Base-by-base conservation (phyloP, 2,329 filamentous ascomycete species). In the Xylaria sp. region DNA sequence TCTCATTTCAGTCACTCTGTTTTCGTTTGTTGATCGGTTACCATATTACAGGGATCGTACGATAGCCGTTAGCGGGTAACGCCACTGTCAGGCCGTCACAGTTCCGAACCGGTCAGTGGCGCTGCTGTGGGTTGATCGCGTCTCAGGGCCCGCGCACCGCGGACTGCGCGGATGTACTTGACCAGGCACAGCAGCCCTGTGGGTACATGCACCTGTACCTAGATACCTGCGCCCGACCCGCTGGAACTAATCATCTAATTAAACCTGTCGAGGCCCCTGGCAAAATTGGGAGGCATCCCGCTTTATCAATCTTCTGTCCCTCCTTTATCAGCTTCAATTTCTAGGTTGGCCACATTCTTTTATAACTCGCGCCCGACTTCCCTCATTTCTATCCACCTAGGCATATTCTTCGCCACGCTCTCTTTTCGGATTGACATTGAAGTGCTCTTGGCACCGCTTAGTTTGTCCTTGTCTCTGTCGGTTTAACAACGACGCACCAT, bases 401-500 rank as follows among this genome's bases (percentile, higher is more conserved):
- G 28, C 7, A 43, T 14, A 46, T 17, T 47, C 46, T 51, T 47
- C 19, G 35, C 15, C 12, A 51, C 51, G 21, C 42, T 28, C 46
- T 28, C 28, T 47, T 25, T 42, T 56, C 3, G 1, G 14, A 23
- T 14, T 12, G 17, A 25, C 43, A 52, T 47, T 50, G 14, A 15
- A 35, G 38, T 25, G 7, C 7, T 7, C 21, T n/a, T 12, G 40
- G 9, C 46, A n/a, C n/a, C 19, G 33, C 17, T 50, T 15, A 3
- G 31, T 12, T 40, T 8, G 19, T 7, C 1, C 25, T 51, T 17
- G 31, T 28, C 42, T 28, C 6, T 45, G n/a, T 23, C n/a, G 35
- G 12, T 40, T 47, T 12, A 8, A 21, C 56, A 23, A 17, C 9
- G 50, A 54, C 37, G 15, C 66, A 82, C 70, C 66, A 97, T 96